Evolutionary conservation across 768 basidiomycete genomes (phyloP).

Genomic region (Mycena kentingensis): DNA sequence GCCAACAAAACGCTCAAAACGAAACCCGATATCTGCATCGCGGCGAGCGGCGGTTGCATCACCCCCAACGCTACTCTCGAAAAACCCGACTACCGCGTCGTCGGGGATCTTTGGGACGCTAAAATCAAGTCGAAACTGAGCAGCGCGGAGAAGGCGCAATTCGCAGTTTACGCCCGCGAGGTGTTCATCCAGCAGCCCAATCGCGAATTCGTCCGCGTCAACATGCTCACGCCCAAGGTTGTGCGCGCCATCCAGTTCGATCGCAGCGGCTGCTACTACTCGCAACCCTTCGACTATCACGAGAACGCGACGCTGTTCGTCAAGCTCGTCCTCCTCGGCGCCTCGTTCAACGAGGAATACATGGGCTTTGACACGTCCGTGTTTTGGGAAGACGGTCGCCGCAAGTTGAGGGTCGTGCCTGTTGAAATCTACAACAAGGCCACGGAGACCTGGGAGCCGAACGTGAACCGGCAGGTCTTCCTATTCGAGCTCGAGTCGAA

Average conservation of each 20-base stretch:
- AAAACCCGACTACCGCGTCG: neutral
- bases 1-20: constrained; percentile 1
- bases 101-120: neutral
- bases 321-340: constrained; percentile 23
- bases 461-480: neutral
- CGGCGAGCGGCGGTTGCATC: constrained; percentile 3
- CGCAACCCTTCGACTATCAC: constrained; percentile 22
- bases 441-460: neutral
- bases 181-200: constrained; percentile 24
- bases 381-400: constrained; percentile 16
- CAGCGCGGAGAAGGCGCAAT: too few species aligned
- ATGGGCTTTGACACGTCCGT: constrained; percentile 27
- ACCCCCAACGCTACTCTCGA: constrained; percentile 2
- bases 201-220: constrained; percentile 21
- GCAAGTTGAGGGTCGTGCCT: constrained; percentile 4
- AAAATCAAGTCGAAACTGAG: constrained; percentile 5
- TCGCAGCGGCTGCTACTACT: constrained; percentile 19
- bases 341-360: constrained; percentile 15
- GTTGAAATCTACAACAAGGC: neutral
- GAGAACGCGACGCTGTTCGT: constrained; percentile 18
- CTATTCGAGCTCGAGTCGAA: neutral
- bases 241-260: constrained; percentile 23
- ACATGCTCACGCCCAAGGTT: constrained; percentile 19
- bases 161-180: constrained; percentile 21
- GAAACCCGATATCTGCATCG: constrained; percentile 5